Base-by-base conservation (phyloP, 2,329 filamentous ascomycete species). In the Exophiala xenobiotica region DNA sequence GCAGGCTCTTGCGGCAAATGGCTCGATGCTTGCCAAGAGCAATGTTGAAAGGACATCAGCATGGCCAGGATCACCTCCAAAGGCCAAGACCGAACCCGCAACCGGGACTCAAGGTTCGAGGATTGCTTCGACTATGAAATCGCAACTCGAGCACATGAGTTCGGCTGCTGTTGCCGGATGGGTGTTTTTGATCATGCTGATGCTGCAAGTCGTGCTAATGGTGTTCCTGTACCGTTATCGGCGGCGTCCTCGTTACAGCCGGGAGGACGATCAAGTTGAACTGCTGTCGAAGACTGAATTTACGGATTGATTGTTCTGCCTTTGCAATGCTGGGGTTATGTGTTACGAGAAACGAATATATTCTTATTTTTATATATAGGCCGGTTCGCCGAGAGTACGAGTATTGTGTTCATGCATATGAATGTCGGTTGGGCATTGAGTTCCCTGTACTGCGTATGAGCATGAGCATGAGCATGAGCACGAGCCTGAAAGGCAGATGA, bases 1-100 rank as follows among this genome's bases (percentile, higher is more conserved):
- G 6, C 31, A 50, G 19, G 40, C 39, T 5, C 12, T 44, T 11
- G 46, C 38, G 4, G 40, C 27, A 9, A 23, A 39, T 33, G 47
- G 40, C 4, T 4, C 16, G 9, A 12, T 29, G 7, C 16, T 49
- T 16, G 38, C 20, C 19, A 35, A 27, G 37, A 35, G 31, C 31
- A 35, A 35, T 8, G 18, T 35, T 4, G 31, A 35, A 16, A 4
- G 3, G 18, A 14, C n/a, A 4, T 35, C 31, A 3, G 31, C 31
- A 6, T 35, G 31, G 31, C 31, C 31, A 14, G 31, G 31, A 3
- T 35, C 31, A 16, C 31, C 31, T 2, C 31, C 31, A n/a, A n/a
- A n/a, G n/a, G n/a, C n/a, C n/a, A n/a, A n/a, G n/a, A n/a, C n/a
- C n/a, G n/a, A n/a, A n/a, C n/a, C n/a, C n/a, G n/a, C n/a, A n/a